Percentiles rank a stretch among this genome's conserved stretches.
Evolutionary conservation across 2,329 filamentous ascomycete genomes (phyloP).

Genomic region (Trichoderma hamatum): DNA sequence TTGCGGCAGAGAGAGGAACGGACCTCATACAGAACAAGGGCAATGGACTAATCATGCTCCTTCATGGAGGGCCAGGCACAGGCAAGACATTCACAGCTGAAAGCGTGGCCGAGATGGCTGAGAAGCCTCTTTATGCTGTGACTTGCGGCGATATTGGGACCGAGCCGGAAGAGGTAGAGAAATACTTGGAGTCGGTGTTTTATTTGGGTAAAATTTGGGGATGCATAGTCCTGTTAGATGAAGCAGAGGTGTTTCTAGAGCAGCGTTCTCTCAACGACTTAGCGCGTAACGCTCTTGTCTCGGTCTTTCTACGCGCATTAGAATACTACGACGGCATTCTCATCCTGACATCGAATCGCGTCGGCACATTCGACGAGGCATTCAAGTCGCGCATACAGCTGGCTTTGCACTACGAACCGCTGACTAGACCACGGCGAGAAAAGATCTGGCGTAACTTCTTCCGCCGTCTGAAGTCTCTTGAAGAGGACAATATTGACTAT

Average conservation of each 20-base stretch:
- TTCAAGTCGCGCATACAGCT: conserved; percentile 53
- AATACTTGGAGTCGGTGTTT: conserved; percentile 48
- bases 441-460: conserved; percentile 48
- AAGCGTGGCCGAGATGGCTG: conserved; percentile 44
- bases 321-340: conserved; percentile 53
- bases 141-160: conserved; percentile 53
- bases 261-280: conserved; percentile 37
- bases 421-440: conserved; percentile 42
- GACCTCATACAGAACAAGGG: conserved; percentile 51
- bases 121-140: conserved; percentile 50
- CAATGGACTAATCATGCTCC: conserved; percentile 47
- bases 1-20: conserved; percentile 30
- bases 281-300: conserved; percentile 42
- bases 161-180: conserved; percentile 45
- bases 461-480: conserved; percentile 35
- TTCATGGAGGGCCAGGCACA: conserved; percentile 52
- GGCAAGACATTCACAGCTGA: conserved; percentile 54
- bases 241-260: conserved; percentile 42
- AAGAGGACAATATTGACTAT: neutral
- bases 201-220: conserved; percentile 45
- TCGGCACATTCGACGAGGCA: conserved; percentile 52
- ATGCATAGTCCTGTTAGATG: conserved; percentile 43
- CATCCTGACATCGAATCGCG: conserved; percentile 55
- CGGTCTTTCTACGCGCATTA: conserved; percentile 49
- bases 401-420: conserved; percentile 46